Percentiles rank a stretch among this genome's conserved stretches.
phyloP scores from a whole-genome alignment of 73 alveolate species.

The Symbiodinium natans region DNA sequence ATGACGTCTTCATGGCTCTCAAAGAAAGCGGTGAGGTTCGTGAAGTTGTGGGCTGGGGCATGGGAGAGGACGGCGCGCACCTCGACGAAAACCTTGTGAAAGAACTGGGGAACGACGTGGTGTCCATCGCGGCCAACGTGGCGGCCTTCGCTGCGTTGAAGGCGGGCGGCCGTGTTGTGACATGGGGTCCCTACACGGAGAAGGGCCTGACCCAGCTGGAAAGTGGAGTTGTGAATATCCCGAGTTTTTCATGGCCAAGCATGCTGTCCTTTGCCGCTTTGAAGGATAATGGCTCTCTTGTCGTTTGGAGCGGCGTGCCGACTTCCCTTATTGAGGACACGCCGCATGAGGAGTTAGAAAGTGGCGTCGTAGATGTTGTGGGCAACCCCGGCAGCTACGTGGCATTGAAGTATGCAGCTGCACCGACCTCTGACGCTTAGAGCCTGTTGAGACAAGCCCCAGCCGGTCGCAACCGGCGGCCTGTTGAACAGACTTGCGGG shows the following conservation, averaged over 20 bases:
- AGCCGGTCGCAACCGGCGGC: not conserved
- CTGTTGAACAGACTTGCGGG: not conserved
- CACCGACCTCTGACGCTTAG: not conserved
- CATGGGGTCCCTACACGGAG: not conserved
- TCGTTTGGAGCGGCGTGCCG: not conserved
- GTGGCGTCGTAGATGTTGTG: constrained; percentile 16
- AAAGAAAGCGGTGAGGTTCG: not conserved
- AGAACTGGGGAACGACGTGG: constrained; percentile 4
- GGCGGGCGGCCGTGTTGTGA: constrained; percentile 16
- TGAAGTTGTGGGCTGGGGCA: not conserved
- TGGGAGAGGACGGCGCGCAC: not conserved
- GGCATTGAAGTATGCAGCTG: constrained; percentile 2
- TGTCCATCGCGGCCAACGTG: not conserved
- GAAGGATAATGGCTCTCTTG: not conserved
- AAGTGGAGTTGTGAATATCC: not conserved
- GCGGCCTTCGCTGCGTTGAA: constrained; percentile 4
- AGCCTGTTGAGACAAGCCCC: not conserved
- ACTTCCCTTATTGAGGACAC: not conserved
- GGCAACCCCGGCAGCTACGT: not conserved
- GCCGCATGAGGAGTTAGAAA: not conserved
- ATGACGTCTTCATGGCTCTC: constrained; percentile 8
- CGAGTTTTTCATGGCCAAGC: not conserved
- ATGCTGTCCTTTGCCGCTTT: not conserved
- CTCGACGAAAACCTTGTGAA: not conserved
- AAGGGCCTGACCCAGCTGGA: not conserved